Percentiles rank a stretch among this genome's conserved stretches.
These are phyloP conservation scores for Thelonectria rubi DNA, from an alignment of 2,329 filamentous ascomycete genomes.

Conservation along the genomic window DNA sequence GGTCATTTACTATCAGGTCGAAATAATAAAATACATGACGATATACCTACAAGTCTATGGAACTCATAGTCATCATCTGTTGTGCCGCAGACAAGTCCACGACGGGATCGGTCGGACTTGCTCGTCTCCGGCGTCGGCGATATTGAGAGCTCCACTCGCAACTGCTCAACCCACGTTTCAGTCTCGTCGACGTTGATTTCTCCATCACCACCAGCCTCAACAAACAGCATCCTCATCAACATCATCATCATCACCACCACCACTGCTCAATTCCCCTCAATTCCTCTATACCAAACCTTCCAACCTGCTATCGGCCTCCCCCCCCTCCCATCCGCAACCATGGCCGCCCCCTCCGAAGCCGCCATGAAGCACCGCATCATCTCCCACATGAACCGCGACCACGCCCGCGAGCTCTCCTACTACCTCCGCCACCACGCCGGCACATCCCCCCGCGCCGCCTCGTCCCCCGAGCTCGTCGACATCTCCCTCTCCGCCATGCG, in stretches of 20 bases:
- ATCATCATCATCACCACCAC: background rate
- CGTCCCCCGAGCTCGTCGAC: constrained; percentile 70
- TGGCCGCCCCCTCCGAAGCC: constrained; percentile 41
- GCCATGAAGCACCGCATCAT: constrained; percentile 57
- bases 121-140: constrained; percentile 25
- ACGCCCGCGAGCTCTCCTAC: constrained; percentile 75
- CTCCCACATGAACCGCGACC: constrained; percentile 88
- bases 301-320: too few species aligned
- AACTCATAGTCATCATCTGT: too few species aligned
- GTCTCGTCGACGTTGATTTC: background rate
- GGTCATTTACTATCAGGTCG: too few species aligned
- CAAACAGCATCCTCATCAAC: background rate
- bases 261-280: constrained; percentile 4
- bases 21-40: too few species aligned
- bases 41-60: too few species aligned
- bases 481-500: constrained; percentile 73
- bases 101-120: background rate
- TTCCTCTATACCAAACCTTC: constrained; percentile 4
- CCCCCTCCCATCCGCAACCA: constrained; percentile 24
- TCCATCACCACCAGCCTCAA: background rate
- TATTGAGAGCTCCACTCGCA: constrained; percentile 32
- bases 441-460: constrained; percentile 64
- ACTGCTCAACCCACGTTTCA: constrained; percentile 23
- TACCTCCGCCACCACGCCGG: constrained; percentile 79
- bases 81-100: background rate